Conservation (phyloP, 192 early-diverging fungal genomes). For the Geranomyces variabilis region DNA sequence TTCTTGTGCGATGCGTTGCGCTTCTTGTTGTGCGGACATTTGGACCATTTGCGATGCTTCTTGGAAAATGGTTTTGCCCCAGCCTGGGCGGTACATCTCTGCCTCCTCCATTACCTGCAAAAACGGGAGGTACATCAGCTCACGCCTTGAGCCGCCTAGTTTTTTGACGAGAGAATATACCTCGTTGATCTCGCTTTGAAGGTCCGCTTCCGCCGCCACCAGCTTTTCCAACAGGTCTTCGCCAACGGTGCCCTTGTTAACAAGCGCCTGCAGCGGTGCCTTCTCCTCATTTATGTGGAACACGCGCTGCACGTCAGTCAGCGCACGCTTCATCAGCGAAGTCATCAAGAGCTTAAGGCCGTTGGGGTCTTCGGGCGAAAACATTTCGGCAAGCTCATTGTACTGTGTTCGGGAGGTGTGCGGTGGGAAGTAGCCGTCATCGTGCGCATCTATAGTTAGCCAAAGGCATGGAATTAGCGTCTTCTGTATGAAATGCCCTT, state of each 20-base stretch:
- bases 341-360: slow-evolving; percentile 59
- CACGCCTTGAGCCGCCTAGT: too few relatives aligned
- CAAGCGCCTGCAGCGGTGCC: slow-evolving; percentile 69
- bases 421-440: slow-evolving; percentile 36
- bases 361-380: slow-evolving; percentile 43
- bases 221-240: slow-evolving; percentile 83
- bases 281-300: slow-evolving; percentile 81
- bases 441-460: background rate
- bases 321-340: slow-evolving; percentile 80
- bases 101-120: slow-evolving; percentile 73
- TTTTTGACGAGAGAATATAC: slow-evolving; percentile 25
- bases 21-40: slow-evolving; percentile 63
- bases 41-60: slow-evolving; percentile 79
- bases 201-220: slow-evolving; percentile 74
- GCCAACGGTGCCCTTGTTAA: slow-evolving; percentile 77
- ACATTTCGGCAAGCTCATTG: slow-evolving; percentile 53
- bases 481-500: too few relatives aligned
- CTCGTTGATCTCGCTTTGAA: slow-evolving; percentile 77
- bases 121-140: too few relatives aligned
- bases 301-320: slow-evolving; percentile 74
- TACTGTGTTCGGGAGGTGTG: slow-evolving; percentile 44
- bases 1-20: slow-evolving; percentile 70
- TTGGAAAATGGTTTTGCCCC: slow-evolving; percentile 84
- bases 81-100: slow-evolving; percentile 73
- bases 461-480: too few relatives aligned